phyloP scores from a whole-genome alignment of 169 alveolate genomes.

The Eimeria maxima region DNA sequence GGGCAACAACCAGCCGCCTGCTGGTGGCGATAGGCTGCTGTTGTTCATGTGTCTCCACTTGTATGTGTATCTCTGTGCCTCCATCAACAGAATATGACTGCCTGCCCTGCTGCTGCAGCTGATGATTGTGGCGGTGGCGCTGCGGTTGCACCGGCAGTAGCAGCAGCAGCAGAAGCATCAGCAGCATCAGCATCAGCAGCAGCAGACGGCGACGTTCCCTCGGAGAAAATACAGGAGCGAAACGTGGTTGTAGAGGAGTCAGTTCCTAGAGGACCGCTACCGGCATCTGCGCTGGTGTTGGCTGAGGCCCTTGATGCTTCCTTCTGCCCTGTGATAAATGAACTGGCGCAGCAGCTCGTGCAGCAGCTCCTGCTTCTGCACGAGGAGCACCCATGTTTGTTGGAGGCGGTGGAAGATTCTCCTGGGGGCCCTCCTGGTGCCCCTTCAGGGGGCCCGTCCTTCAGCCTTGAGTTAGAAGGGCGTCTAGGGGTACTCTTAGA shows the following conservation, averaged over 20 bases:
- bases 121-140: no score
- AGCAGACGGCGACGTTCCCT: background rate
- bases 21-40: slow-evolving; percentile 10
- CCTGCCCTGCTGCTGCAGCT: slow-evolving; percentile 31
- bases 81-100: background rate
- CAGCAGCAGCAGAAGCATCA: no score
- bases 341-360: slow-evolving; percentile 42
- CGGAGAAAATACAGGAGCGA: background rate
- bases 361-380: slow-evolving; percentile 54
- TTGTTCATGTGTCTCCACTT: no score
- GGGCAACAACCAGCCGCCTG: no score
- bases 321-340: slow-evolving; percentile 4
- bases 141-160: no score
- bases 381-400: slow-evolving; percentile 40
- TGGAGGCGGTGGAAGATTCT: background rate
- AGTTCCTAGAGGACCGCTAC: background rate
- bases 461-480: slow-evolving; percentile 31
- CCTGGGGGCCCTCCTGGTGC: slow-evolving; percentile 9
- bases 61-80: no score
- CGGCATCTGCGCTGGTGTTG: background rate
- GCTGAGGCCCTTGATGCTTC: slow-evolving; percentile 50
- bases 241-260: background rate
- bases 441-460: slow-evolving; percentile 4
- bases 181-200: slow-evolving; percentile 45
- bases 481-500: slow-evolving; percentile 13